These are phyloP conservation scores for Eleusine coracana DNA, from an alignment of 176 grass and related monocot genomes.

Conservation along the genomic window DNA sequence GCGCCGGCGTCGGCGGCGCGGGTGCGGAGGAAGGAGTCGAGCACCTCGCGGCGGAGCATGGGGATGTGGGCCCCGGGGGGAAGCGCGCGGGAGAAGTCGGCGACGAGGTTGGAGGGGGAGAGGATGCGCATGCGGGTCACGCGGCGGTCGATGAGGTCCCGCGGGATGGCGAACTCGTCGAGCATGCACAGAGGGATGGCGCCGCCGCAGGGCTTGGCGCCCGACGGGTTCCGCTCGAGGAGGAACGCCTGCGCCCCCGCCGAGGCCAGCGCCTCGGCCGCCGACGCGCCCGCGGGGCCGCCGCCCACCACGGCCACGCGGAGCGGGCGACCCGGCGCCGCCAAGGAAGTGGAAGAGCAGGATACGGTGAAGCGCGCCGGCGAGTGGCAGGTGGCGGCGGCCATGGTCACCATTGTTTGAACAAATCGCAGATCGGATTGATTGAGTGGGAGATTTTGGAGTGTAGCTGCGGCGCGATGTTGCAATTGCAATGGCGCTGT, in stretches of 20 bases:
- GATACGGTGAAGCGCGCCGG: constrained; percentile 30
- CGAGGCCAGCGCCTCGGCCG: constrained; percentile 68
- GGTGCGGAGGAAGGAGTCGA: constrained; percentile 80
- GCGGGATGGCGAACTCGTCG: constrained; percentile 80
- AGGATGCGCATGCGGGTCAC: constrained; percentile 82
- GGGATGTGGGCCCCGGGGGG: constrained; percentile 73
- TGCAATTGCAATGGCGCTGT: neutral
- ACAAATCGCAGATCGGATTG: neutral
- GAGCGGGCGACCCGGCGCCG: constrained; percentile 35
- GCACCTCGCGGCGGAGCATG: constrained; percentile 93
- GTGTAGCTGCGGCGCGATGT: neutral
- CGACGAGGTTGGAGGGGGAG: constrained; percentile 82
- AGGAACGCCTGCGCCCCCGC: constrained; percentile 70
- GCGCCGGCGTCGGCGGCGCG: constrained; percentile 63
- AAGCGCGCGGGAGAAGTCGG: constrained; percentile 73
- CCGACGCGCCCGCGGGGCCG: constrained; percentile 81
- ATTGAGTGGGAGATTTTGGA: neutral
- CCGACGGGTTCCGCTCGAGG: constrained; percentile 71
- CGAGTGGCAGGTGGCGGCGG: constrained; percentile 34
- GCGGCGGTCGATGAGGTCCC: constrained; percentile 71
- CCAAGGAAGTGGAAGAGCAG: constrained; percentile 14
- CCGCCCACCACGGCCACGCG: constrained; percentile 85
- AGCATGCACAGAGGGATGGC: constrained; percentile 98
- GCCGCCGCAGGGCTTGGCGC: constrained; percentile 89
- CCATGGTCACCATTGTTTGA: constrained; percentile 32